phyloP scores from a whole-genome alignment of 2,329 filamentous ascomycete species.

The Cercospora beticola region DNA sequence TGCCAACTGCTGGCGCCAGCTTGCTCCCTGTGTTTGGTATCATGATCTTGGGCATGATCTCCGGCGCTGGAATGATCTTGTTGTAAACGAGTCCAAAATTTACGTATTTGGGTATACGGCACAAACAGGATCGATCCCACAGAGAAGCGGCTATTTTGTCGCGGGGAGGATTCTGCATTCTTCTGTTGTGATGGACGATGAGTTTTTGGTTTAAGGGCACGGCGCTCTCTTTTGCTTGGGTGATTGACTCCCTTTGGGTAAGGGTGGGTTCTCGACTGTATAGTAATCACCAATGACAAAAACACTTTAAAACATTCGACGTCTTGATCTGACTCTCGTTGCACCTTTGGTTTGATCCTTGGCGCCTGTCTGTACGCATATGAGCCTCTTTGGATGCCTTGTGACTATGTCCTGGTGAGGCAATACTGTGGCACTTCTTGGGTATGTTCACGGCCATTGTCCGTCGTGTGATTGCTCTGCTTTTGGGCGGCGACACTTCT shows the following conservation, averaged over 20 bases:
- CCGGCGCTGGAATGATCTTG: constrained; percentile 37
- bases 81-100: constrained; percentile 27
- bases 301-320: neutral
- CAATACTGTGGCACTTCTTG: neutral
- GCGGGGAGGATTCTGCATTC: neutral
- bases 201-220: neutral
- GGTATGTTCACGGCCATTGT: no score
- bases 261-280: neutral
- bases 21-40: constrained; percentile 33
- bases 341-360: neutral
- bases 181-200: neutral
- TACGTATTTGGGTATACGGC: constrained; percentile 4
- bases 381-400: neutral
- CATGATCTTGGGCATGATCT: constrained; percentile 29
- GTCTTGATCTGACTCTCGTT: neutral
- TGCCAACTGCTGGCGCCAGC: constrained; percentile 24
- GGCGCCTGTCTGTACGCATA: neutral
- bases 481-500: neutral
- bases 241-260: neutral
- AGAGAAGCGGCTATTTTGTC: neutral
- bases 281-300: neutral
- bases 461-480: neutral
- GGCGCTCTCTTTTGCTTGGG: neutral
- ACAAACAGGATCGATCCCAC: neutral
- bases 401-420: neutral